Evolutionary conservation across 1,284 basidiomycete species (phyloP).

Genomic region (Xanthoconium separans): DNA sequence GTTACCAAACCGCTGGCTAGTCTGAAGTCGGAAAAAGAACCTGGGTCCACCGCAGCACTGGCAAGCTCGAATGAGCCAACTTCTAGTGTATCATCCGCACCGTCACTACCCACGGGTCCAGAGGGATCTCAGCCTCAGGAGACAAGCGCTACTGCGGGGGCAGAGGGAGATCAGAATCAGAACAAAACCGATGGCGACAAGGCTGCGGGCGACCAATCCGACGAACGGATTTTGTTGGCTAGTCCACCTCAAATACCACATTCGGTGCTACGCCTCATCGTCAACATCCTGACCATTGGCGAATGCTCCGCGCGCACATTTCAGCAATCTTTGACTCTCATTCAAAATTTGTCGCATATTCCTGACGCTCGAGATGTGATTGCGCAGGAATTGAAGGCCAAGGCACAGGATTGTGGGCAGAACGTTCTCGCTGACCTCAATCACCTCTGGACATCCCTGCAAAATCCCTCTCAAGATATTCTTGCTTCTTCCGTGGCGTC

Average conservation of each 20-base stretch:
- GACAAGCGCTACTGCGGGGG: conserved; percentile 1
- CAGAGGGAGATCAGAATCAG: conserved; percentile 31
- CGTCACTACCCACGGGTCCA: conserved; percentile 5
- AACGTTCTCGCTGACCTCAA: conserved; percentile 74
- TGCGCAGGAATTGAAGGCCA: conserved; percentile 79
- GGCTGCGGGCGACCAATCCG: conserved; percentile 39
- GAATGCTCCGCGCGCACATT: conserved; percentile 96
- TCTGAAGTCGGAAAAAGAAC: conserved; percentile 51
- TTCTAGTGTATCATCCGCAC: conserved; percentile 7
- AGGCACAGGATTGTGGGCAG: conserved; percentile 85
- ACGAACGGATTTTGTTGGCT: conserved; percentile 65
- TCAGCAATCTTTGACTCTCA: conserved; percentile 84
- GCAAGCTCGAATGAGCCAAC: conserved; percentile 18
- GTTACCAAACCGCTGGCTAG: conserved; percentile 80
- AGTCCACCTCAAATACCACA: conserved; percentile 83
- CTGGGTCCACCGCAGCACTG: conserved; percentile 26
- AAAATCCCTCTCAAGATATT: conserved; percentile 52
- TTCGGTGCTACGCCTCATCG: conserved; percentile 79
- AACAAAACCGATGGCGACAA: conserved; percentile 30
- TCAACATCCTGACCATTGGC: conserved; percentile 91
- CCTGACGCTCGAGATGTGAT: conserved; percentile 86
- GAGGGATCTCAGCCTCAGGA: conserved; percentile 19
- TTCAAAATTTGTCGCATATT: conserved; percentile 86
- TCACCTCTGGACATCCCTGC: conserved; percentile 66
- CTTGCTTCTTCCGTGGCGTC: conserved; percentile 70